These are phyloP conservation scores for Rhizodiscina lignyota DNA, from an alignment of 495 filamentous ascomycete species.

Conservation along the genomic window DNA sequence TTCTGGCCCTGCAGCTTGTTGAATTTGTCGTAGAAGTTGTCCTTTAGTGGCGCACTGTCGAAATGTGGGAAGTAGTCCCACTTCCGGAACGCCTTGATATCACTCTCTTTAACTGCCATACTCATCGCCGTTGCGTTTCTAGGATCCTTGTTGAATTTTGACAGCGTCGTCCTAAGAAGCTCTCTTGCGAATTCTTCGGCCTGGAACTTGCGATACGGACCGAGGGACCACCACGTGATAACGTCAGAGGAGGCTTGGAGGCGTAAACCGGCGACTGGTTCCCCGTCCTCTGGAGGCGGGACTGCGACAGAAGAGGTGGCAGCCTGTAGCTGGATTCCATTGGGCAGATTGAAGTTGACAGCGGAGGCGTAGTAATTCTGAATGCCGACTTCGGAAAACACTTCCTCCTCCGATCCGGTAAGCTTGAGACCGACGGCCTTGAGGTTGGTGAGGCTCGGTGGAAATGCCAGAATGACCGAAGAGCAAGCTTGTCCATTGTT, in stretches of 20 bases:
- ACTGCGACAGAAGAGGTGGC: not conserved
- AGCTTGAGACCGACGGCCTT: constrained; percentile 8
- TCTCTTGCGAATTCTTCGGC: constrained; percentile 4
- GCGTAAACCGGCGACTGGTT: constrained; percentile 10
- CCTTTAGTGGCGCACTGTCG: constrained; percentile 4
- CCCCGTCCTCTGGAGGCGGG: constrained; percentile 7
- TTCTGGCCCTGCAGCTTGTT: constrained; percentile 10
- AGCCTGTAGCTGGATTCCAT: constrained; percentile 9
- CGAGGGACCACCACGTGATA: constrained; percentile 12
- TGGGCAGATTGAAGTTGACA: constrained; percentile 6
- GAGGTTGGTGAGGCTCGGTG: constrained; percentile 11
- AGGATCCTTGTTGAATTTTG: constrained; percentile 14
- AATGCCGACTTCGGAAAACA: constrained; percentile 7
- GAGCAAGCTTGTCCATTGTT: constrained; percentile 14
- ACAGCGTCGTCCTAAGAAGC: constrained; percentile 7
- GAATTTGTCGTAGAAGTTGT: constrained; percentile 7
- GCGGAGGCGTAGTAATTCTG: constrained; percentile 13
- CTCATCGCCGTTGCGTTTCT: constrained; percentile 3
- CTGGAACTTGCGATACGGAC: constrained; percentile 6
- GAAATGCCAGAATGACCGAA: constrained; percentile 9
- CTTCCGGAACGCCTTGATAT: constrained; percentile 10
- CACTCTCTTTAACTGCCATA: constrained; percentile 1
- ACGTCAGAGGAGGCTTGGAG: constrained; percentile 4
- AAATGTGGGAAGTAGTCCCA: constrained; percentile 16
- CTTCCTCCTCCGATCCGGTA: constrained; percentile 5